Conservation (phyloP, 129 eudicot genomes). For the Gnaphalium uliginosum region DNA sequence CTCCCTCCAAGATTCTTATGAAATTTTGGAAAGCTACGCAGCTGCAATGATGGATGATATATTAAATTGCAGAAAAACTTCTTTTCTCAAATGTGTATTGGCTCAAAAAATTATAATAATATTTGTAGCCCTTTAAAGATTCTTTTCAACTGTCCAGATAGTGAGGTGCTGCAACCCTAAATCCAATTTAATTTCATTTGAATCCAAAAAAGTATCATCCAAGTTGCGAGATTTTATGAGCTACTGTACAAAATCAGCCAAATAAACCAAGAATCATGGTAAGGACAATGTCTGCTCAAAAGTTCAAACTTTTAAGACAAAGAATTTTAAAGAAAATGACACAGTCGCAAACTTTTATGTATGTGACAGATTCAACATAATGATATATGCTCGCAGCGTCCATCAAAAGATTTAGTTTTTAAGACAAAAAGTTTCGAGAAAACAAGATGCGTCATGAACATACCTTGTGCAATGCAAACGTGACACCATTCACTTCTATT, state of each 20-base stretch:
- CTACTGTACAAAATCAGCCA: neutral
- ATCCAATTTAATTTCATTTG: neutral
- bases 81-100: conserved; percentile 2
- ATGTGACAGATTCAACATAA: neutral
- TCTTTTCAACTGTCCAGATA: too few species aligned
- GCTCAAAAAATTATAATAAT: neutral
- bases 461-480: conserved; percentile 82
- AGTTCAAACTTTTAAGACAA: neutral
- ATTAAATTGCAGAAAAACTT: neutral
- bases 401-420: neutral
- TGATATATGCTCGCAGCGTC: neutral
- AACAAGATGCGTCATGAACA: conserved; percentile 9
- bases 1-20: neutral
- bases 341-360: neutral
- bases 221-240: conserved; percentile 2
- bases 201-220: neutral
- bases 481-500: conserved; percentile 78
- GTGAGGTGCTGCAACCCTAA: too few species aligned
- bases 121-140: too few species aligned
- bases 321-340: neutral
- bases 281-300: neutral
- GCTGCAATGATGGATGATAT: neutral
- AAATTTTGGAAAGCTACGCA: neutral
- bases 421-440: conserved; percentile 5
- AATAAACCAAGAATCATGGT: neutral